Conservation (phyloP, 345 rosid species). For the Cardamine chenopodiifolia region DNA sequence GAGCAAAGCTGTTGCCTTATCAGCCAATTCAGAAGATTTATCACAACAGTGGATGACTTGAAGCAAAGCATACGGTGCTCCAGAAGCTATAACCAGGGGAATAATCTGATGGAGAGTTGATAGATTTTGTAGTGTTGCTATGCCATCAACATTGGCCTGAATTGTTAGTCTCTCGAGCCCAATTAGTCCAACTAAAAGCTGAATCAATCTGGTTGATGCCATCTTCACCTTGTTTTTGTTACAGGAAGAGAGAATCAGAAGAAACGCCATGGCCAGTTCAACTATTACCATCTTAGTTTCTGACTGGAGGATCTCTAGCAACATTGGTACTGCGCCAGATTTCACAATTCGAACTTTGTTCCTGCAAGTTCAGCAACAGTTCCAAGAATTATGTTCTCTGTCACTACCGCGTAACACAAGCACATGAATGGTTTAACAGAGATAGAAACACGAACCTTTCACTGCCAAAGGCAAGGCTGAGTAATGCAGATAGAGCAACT, state of each 20-base stretch:
- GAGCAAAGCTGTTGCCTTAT: constrained; percentile 67
- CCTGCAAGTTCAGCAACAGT: constrained; percentile 45
- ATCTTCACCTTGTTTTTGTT: constrained; percentile 62
- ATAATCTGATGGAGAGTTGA: constrained; percentile 60
- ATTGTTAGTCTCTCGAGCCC: constrained; percentile 21
- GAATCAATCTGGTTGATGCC: constrained; percentile 60
- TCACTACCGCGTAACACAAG: neutral
- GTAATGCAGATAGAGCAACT: constrained; percentile 73
- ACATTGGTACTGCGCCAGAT: constrained; percentile 60
- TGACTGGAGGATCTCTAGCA: constrained; percentile 61
- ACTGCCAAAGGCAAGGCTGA: constrained; percentile 84
- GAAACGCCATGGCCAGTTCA: constrained; percentile 61
- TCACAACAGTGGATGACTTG: constrained; percentile 47
- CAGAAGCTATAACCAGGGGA: constrained; percentile 58
- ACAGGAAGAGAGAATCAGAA: constrained; percentile 75
- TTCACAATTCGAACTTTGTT: constrained; percentile 73
- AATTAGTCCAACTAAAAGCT: constrained; percentile 48
- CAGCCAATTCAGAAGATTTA: constrained; percentile 54
- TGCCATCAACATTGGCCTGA: constrained; percentile 61
- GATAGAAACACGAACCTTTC: constrained; percentile 57
- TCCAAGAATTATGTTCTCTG: neutral
- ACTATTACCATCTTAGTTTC: constrained; percentile 41
- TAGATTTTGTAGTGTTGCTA: constrained; percentile 79
- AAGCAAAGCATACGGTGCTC: constrained; percentile 54
- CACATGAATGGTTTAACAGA: neutral